Evolutionary conservation across 495 filamentous ascomycete species (phyloP).

Genomic region (Talaromyces thailandensis): DNA sequence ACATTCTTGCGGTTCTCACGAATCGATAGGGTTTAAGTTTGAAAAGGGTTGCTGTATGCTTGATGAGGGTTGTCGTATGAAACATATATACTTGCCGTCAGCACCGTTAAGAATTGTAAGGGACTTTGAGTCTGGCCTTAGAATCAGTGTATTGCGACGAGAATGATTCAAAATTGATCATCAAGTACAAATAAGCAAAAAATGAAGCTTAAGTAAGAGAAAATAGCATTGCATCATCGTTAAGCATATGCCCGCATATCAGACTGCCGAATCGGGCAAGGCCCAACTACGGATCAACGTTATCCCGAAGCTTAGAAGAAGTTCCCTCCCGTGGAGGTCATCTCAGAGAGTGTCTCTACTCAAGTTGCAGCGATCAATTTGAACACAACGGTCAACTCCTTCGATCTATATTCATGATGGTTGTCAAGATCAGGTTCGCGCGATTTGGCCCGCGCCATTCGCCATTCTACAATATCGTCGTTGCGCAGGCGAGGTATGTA

Average conservation of each 20-base stretch:
- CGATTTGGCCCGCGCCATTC: conserved; percentile 82
- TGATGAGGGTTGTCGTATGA: neutral
- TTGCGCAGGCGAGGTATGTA: conserved; percentile 83
- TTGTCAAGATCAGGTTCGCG: conserved; percentile 83
- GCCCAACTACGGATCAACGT: neutral
- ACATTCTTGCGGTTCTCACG: neutral
- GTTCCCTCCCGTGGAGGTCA: neutral
- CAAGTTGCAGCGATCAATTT: neutral
- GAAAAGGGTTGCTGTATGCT: neutral
- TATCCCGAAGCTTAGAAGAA: neutral
- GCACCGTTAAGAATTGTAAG: neutral
- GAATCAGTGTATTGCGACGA: neutral
- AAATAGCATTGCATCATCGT: conserved; percentile 4
- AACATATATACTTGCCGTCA: conserved; percentile 10
- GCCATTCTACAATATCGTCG: conserved; percentile 95
- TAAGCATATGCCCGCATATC: neutral
- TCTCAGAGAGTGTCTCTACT: neutral
- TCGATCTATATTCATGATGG: conserved; percentile 48
- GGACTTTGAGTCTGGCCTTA: neutral
- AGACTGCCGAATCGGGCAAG: neutral
- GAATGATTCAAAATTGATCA: no score
- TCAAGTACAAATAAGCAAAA: neutral
- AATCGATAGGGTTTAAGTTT: neutral
- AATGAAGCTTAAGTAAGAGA: neutral
- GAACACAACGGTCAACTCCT: neutral